A percentile compares a stretch with the other conserved stretches of the same genome.
Evolutionary conservation across 139 green algal genomes (phyloP).

Genomic region (Coelastrella sp.): DNA sequence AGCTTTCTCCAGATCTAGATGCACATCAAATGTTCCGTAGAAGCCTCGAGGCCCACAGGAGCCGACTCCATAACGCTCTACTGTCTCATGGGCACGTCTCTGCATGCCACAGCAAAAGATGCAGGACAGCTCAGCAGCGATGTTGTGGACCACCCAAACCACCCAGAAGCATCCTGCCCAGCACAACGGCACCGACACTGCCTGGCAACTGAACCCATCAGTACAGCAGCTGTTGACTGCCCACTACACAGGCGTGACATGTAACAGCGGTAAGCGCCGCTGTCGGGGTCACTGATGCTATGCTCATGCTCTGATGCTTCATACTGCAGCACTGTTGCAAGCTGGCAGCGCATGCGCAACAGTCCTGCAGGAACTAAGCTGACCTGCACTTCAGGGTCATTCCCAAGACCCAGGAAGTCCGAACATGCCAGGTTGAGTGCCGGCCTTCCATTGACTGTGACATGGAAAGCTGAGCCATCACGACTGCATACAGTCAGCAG

Average conservation of each 20-base stretch:
- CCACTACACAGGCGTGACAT: too few species aligned
- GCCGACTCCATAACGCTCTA: slow-evolving; percentile 96
- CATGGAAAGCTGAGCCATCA: slow-evolving; percentile 53
- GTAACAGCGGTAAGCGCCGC: not conserved
- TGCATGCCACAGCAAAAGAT: slow-evolving; percentile 35
- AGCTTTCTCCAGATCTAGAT: slow-evolving; percentile 87
- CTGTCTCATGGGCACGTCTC: slow-evolving; percentile 52
- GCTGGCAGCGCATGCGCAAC: not conserved
- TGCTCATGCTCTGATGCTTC: not conserved
- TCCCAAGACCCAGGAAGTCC: slow-evolving; percentile 92
- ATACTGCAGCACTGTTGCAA: not conserved
- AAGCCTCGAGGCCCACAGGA: slow-evolving; percentile 98
- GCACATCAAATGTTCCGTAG: slow-evolving; percentile 98
- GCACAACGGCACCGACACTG: too few species aligned
- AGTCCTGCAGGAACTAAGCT: not conserved
- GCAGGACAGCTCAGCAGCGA: too few species aligned
- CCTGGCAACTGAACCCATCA: too few species aligned
- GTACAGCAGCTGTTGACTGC: too few species aligned
- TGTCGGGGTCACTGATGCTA: not conserved
- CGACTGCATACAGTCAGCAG: slow-evolving; percentile 38
- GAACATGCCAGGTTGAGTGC: slow-evolving; percentile 84
- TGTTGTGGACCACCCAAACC: too few species aligned
- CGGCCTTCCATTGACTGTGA: slow-evolving; percentile 59
- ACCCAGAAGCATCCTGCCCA: too few species aligned
- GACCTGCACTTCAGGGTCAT: slow-evolving; percentile 61